Percentiles rank a stretch among this genome's conserved stretches.
Conservation (phyloP, 345 rosid genomes). For the thale cress (Arabidopsis thaliana) region DNA sequence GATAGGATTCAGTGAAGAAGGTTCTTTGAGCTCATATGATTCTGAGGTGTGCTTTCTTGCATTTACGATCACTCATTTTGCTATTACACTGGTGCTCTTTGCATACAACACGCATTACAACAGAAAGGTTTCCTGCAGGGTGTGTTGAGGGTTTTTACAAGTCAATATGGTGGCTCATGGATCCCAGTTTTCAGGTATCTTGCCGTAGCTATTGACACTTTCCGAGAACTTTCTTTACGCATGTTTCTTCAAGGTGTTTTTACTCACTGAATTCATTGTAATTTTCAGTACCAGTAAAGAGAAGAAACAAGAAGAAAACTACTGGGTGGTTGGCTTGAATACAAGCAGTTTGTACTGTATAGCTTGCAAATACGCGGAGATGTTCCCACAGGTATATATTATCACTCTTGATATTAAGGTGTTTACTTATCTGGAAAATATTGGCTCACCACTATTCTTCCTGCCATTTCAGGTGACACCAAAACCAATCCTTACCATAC, state of each 20-base stretch:
- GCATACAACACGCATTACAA: conserved; percentile 13
- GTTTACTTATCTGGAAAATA: background rate
- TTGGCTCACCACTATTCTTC: conserved; percentile 13
- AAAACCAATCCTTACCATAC: conserved; percentile 75
- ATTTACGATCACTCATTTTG: conserved; percentile 15
- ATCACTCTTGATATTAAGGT: conserved; percentile 5
- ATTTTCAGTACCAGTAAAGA: conserved; percentile 65
- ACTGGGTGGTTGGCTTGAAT: conserved; percentile 89
- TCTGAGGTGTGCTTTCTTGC: conserved; percentile 63
- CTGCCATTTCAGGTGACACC: conserved; percentile 76
- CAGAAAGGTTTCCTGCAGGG: conserved; percentile 58
- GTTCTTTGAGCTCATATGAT: conserved; percentile 80
- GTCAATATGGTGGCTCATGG: conserved; percentile 92
- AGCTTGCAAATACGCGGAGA: conserved; percentile 70
- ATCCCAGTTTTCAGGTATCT: conserved; percentile 89
- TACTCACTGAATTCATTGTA: conserved; percentile 21
- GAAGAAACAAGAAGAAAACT: conserved; percentile 72
- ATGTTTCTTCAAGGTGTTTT: background rate
- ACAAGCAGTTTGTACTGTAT: conserved; percentile 71
- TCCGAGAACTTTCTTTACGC: background rate
- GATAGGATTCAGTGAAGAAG: conserved; percentile 95
- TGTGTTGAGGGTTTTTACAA: conserved; percentile 68
- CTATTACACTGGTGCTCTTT: conserved; percentile 20
- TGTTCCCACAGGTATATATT: conserved; percentile 75
- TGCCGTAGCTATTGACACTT: conserved; percentile 33